Evolutionary conservation across 2,329 filamentous ascomycete species (phyloP).

Genomic region (Pseudocercospora fuligena): DNA sequence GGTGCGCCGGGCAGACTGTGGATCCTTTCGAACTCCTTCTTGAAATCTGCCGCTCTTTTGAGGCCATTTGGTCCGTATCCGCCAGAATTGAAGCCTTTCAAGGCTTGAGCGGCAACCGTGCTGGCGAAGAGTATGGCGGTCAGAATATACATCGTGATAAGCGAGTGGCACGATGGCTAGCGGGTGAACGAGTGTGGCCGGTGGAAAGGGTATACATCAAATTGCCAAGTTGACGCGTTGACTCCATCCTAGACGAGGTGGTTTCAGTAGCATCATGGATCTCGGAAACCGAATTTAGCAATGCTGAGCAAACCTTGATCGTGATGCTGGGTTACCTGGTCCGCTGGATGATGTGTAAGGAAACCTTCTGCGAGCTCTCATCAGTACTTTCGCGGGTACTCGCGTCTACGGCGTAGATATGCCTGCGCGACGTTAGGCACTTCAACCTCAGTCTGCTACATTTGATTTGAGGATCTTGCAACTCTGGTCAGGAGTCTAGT

Average conservation of each 20-base stretch:
- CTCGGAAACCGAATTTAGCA: background rate
- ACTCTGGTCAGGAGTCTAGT: background rate
- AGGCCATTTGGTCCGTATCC: conserved; percentile 64
- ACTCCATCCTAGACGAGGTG: background rate
- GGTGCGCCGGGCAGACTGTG: conserved; percentile 65
- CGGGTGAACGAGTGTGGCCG: background rate
- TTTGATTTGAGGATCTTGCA: background rate
- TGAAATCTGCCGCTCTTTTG: conserved; percentile 69
- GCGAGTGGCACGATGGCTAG: conserved; percentile 5
- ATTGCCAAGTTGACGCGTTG: background rate
- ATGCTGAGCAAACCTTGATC: background rate
- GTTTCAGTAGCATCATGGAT: background rate
- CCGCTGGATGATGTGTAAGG: background rate
- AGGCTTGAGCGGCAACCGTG: conserved; percentile 45
- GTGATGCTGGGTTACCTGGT: background rate
- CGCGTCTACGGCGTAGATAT: background rate
- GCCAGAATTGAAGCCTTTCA: conserved; percentile 76
- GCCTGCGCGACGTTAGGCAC: no score
- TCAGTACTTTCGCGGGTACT: no score
- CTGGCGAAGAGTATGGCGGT: conserved; percentile 44
- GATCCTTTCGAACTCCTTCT: conserved; percentile 70
- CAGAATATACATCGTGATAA: conserved; percentile 41
- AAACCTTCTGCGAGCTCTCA: background rate
- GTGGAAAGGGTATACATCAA: background rate
- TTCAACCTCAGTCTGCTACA: background rate